These are phyloP conservation scores for Hymenoscyphus infarciens DNA, from an alignment of 2,329 filamentous ascomycete species.

Conservation along the genomic window DNA sequence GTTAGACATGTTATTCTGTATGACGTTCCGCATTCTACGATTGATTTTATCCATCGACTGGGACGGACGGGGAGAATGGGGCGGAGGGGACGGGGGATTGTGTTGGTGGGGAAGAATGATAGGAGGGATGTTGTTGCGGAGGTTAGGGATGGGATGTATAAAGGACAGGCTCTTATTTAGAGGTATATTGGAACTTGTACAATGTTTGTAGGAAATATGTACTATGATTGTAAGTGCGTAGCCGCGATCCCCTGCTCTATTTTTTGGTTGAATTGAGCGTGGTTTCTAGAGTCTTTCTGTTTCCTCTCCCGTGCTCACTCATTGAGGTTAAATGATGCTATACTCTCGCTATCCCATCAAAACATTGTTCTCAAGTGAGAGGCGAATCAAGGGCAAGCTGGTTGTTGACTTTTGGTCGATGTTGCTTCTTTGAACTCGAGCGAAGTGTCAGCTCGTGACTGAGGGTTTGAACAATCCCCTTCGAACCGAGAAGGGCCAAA, in stretches of 20 bases:
- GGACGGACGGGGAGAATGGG: slow-evolving; percentile 92
- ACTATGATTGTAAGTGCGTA: not conserved
- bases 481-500: no score
- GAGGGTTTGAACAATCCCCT: no score
- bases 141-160: slow-evolving; percentile 85
- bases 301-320: not conserved
- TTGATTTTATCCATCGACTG: slow-evolving; percentile 96
- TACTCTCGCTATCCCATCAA: no score
- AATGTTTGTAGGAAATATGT: not conserved
- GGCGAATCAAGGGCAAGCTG: no score
- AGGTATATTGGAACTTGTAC: not conserved
- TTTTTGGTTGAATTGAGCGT: not conserved
- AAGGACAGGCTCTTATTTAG: slow-evolving; percentile 71
- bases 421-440: no score
- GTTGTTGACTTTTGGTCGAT: no score
- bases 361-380: no score
- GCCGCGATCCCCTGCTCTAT: not conserved
- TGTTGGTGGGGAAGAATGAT: slow-evolving; percentile 86
- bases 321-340: not conserved
- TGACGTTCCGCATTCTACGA: slow-evolving; percentile 95
- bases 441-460: not conserved
- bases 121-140: slow-evolving; percentile 86
- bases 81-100: slow-evolving; percentile 80
- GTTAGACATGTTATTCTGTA: slow-evolving; percentile 91
- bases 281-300: not conserved